Base-by-base conservation (phyloP, 192 early-diverging fungal genomes). In the Diversispora epigaea region DNA sequence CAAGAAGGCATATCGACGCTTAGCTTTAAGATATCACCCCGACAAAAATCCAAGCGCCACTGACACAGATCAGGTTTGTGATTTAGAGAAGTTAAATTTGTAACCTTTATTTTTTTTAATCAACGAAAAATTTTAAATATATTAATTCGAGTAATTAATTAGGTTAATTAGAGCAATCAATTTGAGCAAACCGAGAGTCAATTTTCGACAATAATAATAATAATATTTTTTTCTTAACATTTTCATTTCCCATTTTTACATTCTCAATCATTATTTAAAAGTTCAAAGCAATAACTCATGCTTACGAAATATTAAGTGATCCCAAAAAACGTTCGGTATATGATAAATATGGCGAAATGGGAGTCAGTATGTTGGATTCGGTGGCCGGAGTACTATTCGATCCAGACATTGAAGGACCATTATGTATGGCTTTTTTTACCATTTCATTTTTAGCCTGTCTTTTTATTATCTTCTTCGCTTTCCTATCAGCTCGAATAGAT, bases 251-350 rank as follows among this genome's bases (percentile, higher is more conserved):
- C n/a, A n/a, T n/a, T n/a, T n/a, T n/a, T n/a, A n/a, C n/a, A n/a
- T n/a, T n/a, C n/a, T n/a, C n/a, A n/a, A n/a, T n/a, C n/a, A n/a
- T n/a, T n/a, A n/a, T n/a, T n/a, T n/a, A 63, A 6, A 61, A 90
- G 85, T 99, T 97, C 81, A 92, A 95, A 80, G 84, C 87, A 21
- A 92, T 99, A 60, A 88, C 87, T 46, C 89, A 92, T 76, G 95
- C 97, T 32, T 96, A 96, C 78, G 93, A 95, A 72, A 87, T 91
- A 25, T 78, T 89, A 44, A 82, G 87, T 17, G 92, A 94, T 77
- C 84, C 86, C 46, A 91, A 96, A 76, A 94, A 93, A 75, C 88
- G 95, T 14, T 76, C 89, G 40, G 88, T 99, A 19, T 99, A 96
- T 81, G 95, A 97, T 84, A 89, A 90, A 76, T 96, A 96, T 79